Conservation (phyloP, 345 rosid species). For the Clausena lansium region DNA sequence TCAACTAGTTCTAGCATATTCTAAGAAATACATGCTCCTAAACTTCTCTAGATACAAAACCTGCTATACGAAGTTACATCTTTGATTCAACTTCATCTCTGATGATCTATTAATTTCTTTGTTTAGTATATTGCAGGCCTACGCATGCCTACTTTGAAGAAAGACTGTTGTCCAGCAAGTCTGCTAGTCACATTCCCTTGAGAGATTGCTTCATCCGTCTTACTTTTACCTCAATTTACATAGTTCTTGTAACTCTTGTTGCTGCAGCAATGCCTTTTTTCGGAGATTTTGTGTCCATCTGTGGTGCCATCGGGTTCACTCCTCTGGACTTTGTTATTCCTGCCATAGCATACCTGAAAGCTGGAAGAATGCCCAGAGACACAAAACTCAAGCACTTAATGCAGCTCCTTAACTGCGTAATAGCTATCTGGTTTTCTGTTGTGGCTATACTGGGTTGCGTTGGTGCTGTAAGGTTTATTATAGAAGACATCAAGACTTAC, state of each 20-base stretch:
- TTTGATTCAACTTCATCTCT: no score
- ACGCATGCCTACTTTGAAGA: conserved; percentile 48
- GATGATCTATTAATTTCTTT: neutral
- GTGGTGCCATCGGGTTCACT: conserved; percentile 57
- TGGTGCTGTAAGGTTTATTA: conserved; percentile 48
- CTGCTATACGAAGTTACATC: no score
- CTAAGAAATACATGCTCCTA: neutral
- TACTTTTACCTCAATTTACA: conserved; percentile 36
- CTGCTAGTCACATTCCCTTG: neutral
- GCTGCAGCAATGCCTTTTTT: conserved; percentile 54
- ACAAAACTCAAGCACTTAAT: conserved; percentile 13
- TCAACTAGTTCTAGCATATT: neutral
- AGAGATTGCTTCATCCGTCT: conserved; percentile 30
- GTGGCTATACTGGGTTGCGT: conserved; percentile 50
- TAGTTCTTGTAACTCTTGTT: conserved; percentile 29
- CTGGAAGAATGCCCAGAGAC: conserved; percentile 39
- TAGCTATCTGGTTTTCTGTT: conserved; percentile 46
- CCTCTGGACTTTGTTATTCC: conserved; percentile 61
- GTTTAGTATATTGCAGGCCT: conserved; percentile 55
- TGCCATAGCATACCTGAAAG: conserved; percentile 45
- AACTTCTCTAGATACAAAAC: neutral
- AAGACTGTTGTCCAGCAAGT: conserved; percentile 9
- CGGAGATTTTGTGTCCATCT: conserved; percentile 52
- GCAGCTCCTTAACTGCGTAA: conserved; percentile 31
- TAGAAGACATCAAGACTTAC: conserved; percentile 40